Percentiles rank a stretch among this genome's conserved stretches.
Conservation (phyloP, 495 filamentous ascomycete species). For the Haplographium delicatum region DNA sequence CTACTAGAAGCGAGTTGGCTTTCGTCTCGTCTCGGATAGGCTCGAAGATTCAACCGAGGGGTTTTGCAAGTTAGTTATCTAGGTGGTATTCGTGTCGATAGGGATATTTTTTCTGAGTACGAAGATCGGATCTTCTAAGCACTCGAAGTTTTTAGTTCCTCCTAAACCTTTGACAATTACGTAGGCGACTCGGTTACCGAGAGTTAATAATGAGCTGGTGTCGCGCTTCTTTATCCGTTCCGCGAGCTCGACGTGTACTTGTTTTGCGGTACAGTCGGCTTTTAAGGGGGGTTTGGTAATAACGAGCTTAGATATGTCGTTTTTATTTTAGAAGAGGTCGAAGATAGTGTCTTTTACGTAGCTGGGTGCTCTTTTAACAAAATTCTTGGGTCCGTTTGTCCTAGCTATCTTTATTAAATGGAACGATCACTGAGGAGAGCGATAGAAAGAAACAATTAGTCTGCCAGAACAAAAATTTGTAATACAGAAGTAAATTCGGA, state of each 20-base stretch:
- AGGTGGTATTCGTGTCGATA: slow-evolving; percentile 99
- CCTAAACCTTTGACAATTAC: slow-evolving; percentile 91
- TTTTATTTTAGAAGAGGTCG: slow-evolving; percentile 90
- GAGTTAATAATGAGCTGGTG: slow-evolving; percentile 85
- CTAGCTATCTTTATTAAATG: not conserved
- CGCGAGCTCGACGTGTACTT: slow-evolving; percentile 92
- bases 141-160: slow-evolving; percentile 88
- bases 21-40: slow-evolving; percentile 92
- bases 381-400: not conserved
- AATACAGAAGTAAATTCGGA: not conserved
- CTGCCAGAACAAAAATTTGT: not conserved
- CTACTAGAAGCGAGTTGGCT: slow-evolving; percentile 71
- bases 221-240: slow-evolving; percentile 95
- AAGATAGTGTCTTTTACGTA: slow-evolving; percentile 96
- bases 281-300: slow-evolving; percentile 98
- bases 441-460: not conserved
- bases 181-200: slow-evolving; percentile 96
- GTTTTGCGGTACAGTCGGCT: slow-evolving; percentile 77
- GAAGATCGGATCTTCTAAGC: slow-evolving; percentile 91
- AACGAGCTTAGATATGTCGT: slow-evolving; percentile 98
- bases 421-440: not conserved
- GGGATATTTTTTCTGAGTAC: slow-evolving; percentile 96
- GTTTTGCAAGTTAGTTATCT: slow-evolving; percentile 95
- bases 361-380: slow-evolving; percentile 39
- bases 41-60: slow-evolving; percentile 91